Evolutionary conservation across 768 basidiomycete species (phyloP), one percentile per base, ranked within the genome.

Genomic region (Boletus patriciae): DNA sequence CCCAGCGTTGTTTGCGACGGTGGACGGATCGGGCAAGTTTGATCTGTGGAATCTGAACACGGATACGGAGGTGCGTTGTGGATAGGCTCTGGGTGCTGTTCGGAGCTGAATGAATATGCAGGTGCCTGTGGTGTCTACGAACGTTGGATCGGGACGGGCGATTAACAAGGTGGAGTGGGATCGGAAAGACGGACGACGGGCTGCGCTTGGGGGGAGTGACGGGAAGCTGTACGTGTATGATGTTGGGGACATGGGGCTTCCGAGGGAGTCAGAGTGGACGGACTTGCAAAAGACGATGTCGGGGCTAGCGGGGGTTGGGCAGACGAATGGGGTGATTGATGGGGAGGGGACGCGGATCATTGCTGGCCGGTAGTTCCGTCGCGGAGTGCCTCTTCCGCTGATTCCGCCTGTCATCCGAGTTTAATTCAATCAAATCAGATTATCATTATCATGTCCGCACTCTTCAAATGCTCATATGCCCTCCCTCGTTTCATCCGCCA

Each of bases 81-180:
- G 12, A 34, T 23, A 11, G 11, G 23, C n/a, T n/a, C 25, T 25
- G 40, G 3, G 53, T 46, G 50, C 16, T 34, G 50, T 16, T 38
- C 51, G 54, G 42, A 8, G 50, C 58, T 46, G 50, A 54, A 40
- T 4, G 41, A 55, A 44, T 33, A 9, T 46, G 23, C 63, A 98
- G 96, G 94, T 98, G 0, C 94, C 97, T 12, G 82, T 86, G 12
- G 87, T 94, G n/a, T 92, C 94, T 11, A 93, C 92, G 5, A 80
- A 78, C 18, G 86, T 94, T 41, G 89, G 87, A 6, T 79, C 86
- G 2, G 86, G 86, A 0, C 84, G 87, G 2, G 95, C 94, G 4
- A 83, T 99, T 62, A 99, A 99, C 79, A 98, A 98, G 74, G 70
- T 98, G 27, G 83, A 90, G 65, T 99, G 95, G 94, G 97, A 99